phyloP scores from a whole-genome alignment of 768 basidiomycete genomes.

The Lactarius quietus region DNA sequence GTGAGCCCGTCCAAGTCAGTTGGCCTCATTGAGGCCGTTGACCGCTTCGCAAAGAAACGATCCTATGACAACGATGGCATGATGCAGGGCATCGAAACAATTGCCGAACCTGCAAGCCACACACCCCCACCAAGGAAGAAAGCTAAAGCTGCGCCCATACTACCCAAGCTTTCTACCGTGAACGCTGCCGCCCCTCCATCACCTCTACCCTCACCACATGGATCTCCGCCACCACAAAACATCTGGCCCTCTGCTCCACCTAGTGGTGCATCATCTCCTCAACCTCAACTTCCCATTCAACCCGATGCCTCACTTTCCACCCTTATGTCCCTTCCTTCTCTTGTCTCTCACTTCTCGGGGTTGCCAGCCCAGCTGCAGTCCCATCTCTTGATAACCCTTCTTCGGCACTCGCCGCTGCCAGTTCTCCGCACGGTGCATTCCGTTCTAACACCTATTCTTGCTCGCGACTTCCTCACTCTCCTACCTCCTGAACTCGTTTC shows the following conservation, averaged over 20 bases:
- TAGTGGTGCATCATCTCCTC: conserved; percentile 71
- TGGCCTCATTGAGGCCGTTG: conserved; percentile 74
- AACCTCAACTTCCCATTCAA: conserved; percentile 64
- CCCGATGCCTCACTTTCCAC: conserved; percentile 80
- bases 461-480: conserved; percentile 90
- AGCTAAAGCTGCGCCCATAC: conserved; percentile 56
- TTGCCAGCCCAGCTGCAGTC: conserved; percentile 85
- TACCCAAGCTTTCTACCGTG: conserved; percentile 56
- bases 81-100: conserved; percentile 75
- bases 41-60: conserved; percentile 69
- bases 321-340: conserved; percentile 78
- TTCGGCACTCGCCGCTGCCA: conserved; percentile 87
- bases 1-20: conserved; percentile 49
- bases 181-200: conserved; percentile 78
- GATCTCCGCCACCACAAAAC: conserved; percentile 70
- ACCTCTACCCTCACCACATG: conserved; percentile 80
- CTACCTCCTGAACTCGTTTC: conserved; percentile 92
- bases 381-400: conserved; percentile 86
- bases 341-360: conserved; percentile 75
- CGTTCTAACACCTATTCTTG: conserved; percentile 84
- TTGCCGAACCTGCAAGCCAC: conserved; percentile 43
- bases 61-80: conserved; percentile 49
- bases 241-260: conserved; percentile 82
- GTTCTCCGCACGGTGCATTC: conserved; percentile 88
- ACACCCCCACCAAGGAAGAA: conserved; percentile 70